Evolutionary conservation across 2,329 filamentous ascomycete genomes (phyloP), one percentile per base, ranked within the genome.

Genomic region (Helicocarpus griseus): DNA sequence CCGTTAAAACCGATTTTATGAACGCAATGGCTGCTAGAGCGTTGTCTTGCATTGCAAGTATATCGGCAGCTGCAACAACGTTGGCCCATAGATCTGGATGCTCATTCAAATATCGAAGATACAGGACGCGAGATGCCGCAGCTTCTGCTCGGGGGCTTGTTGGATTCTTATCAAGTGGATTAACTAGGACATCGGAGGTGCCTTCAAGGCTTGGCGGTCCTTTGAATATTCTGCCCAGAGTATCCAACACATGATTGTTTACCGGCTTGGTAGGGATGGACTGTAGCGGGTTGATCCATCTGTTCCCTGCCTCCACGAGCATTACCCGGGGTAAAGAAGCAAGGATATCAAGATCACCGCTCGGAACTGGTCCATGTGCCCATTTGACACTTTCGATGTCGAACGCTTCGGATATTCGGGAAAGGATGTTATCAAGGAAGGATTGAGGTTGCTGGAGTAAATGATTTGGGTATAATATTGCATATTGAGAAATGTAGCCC

Each of bases 401-500:
- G 26, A 78, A 61, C 26, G 74, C 72, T 38, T 68, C 63, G 14
- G 69, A 63, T 8, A 81, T 69, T 19, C 74, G 71, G n/a, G 67
- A 61, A 13, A 76, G 65, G 40, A 81, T 73, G 19, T 66, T 63
- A 40, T 72, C 66, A 39, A 75, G 63, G 8, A 71, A 44, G 45
- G 73, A 65, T 5, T 65, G 57, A 1, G 65, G 61, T 26, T 59
- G 66, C 28, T 71, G 69, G 33, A 80, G 67, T 49, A 81, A 74
- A 59, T 81, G 76, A 28, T 76, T 73, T 1, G 77, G 76, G 50
- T 81, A 81, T 2, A 65, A 65, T 29, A 73, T 72, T 6, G 75
- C 76, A 60, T 81, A 83, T 51, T 73, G 74, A 33, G 77, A 73
- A 43, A 82, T 69, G 61, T 83, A 83, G 45, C 76, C 72, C 56